Evolutionary conservation across 2,329 filamentous ascomycete species (phyloP).

Genomic region (Aspergillus udagawae): DNA sequence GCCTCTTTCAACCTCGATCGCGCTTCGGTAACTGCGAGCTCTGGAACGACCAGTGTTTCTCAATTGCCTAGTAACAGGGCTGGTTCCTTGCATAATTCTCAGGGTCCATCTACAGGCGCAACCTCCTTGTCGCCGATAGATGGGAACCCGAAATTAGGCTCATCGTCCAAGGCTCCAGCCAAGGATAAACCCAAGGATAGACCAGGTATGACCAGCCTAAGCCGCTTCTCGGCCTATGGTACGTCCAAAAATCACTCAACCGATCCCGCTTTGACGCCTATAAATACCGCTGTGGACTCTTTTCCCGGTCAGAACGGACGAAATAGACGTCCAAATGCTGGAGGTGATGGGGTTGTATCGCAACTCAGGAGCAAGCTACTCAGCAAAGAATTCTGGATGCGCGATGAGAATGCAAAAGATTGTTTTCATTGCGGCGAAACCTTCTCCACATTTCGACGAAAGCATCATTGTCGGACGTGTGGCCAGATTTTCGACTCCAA

Average conservation of each 20-base stretch:
- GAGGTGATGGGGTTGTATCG: slow-evolving; percentile 37
- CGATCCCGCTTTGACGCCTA: slow-evolving; percentile 37
- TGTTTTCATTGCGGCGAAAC: slow-evolving; percentile 88
- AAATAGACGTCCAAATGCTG: slow-evolving; percentile 15
- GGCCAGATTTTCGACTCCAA: slow-evolving; percentile 99
- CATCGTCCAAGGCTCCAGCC: slow-evolving; percentile 24
- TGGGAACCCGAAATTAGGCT: slow-evolving; percentile 23
- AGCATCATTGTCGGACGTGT: slow-evolving; percentile 91
- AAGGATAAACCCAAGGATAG: slow-evolving; percentile 28
- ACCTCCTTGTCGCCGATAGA: slow-evolving; percentile 29
- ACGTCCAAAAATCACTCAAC: slow-evolving; percentile 39
- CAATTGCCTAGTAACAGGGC: slow-evolving; percentile 26
- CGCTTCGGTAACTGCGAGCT: slow-evolving; percentile 20
- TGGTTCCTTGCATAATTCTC: slow-evolving; percentile 23
- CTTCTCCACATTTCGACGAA: slow-evolving; percentile 90
- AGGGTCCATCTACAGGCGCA: slow-evolving; percentile 24
- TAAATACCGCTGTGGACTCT: slow-evolving; percentile 28
- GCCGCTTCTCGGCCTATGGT: slow-evolving; percentile 44
- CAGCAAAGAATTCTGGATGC: slow-evolving; percentile 98
- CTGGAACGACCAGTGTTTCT: slow-evolving; percentile 26
- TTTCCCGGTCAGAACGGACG: slow-evolving; percentile 14
- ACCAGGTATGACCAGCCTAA: slow-evolving; percentile 39
- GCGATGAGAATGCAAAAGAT: slow-evolving; percentile 95
- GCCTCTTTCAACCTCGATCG: slow-evolving; percentile 27
- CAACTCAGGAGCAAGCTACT: slow-evolving; percentile 82